These are phyloP conservation scores for Polytrichum commune DNA, from an alignment of 225 moss, liverwort and hornwort genomes.

Conservation along the genomic window DNA sequence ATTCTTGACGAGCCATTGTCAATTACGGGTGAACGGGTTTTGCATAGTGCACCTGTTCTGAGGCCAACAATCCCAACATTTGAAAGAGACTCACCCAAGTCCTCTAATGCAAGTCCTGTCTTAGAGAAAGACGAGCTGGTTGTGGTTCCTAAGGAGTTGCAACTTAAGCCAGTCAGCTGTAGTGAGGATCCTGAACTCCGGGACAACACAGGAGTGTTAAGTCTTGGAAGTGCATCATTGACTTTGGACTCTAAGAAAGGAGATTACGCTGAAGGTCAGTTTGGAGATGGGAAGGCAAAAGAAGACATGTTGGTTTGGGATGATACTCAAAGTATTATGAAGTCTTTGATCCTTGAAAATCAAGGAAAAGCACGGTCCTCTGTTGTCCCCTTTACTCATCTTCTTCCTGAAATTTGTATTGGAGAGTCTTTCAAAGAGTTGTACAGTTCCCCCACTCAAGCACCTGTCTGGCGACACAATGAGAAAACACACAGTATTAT, in stretches of 20 bases:
- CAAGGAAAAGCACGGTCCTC: conserved; percentile 42
- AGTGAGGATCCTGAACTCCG: conserved; percentile 12
- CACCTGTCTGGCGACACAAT: conserved; percentile 48
- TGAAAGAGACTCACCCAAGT: too few species aligned
- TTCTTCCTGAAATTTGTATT: conserved; percentile 20
- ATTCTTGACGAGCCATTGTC: too few species aligned
- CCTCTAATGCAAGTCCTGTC: conserved; percentile 3
- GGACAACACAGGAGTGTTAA: neutral
- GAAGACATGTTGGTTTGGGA: conserved; percentile 12
- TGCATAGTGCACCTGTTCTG: too few species aligned
- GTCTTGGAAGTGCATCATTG: conserved; percentile 8
- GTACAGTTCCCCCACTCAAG: conserved; percentile 33
- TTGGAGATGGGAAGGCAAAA: conserved; percentile 16
- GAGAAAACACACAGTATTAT: conserved; percentile 30
- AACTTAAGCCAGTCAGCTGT: conserved; percentile 2
- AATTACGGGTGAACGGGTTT: too few species aligned
- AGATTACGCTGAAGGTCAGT: conserved; percentile 11
- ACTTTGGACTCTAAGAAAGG: conserved; percentile 15
- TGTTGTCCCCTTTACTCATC: conserved; percentile 25
- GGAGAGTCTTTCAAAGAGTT: conserved; percentile 15
- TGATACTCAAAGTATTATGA: conserved; percentile 10
- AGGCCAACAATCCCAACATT: too few species aligned
- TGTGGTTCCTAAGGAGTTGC: conserved; percentile 9
- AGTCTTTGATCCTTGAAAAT: conserved; percentile 40
- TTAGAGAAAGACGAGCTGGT: conserved; percentile 17